phyloP scores from a whole-genome alignment of 2,329 filamentous ascomycete genomes.

The Aspergillus sp. region DNA sequence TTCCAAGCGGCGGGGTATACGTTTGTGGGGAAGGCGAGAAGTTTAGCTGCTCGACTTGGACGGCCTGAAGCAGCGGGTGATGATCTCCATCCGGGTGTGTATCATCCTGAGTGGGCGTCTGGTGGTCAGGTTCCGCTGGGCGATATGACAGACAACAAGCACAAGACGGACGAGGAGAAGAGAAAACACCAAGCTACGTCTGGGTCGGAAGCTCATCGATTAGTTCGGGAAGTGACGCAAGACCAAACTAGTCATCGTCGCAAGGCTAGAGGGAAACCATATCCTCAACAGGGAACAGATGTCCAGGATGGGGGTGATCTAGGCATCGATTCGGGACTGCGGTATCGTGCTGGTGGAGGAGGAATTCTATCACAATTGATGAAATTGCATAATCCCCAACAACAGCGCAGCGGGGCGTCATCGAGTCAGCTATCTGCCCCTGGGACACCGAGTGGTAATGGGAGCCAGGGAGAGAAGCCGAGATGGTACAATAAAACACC shows the following conservation, averaged over 20 bases:
- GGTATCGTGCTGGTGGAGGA: constrained; percentile 22
- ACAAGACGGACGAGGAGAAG: constrained; percentile 25
- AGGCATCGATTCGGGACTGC: constrained; percentile 10
- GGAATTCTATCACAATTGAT: constrained; percentile 29
- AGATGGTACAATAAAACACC: constrained; percentile 32
- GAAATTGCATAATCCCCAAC: constrained; percentile 17
- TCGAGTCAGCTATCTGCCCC: constrained; percentile 8
- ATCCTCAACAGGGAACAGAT: constrained; percentile 4
- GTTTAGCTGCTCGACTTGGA: constrained; percentile 16
- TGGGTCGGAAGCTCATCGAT: constrained; percentile 26
- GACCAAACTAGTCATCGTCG: constrained; percentile 18
- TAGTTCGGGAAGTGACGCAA: constrained; percentile 27
- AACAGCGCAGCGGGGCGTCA: constrained; percentile 7
- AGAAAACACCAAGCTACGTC: constrained; percentile 16
- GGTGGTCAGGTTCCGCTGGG: constrained; percentile 19
- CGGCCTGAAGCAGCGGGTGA: constrained; percentile 19
- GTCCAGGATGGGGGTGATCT: constrained; percentile 3
- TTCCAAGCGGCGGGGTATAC: constrained; percentile 1
- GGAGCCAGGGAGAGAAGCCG: constrained; percentile 5
- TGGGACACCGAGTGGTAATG: constrained; percentile 1
- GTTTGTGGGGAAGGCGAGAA: constrained; percentile 9
- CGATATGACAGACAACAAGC: constrained; percentile 24
- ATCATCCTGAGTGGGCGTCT: constrained; percentile 21
- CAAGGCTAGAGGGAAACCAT: constrained; percentile 3
- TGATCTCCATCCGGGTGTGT: constrained; percentile 17